Conservation (phyloP, 2,329 filamentous ascomycete species). For the Madurella mycetomatis region DNA sequence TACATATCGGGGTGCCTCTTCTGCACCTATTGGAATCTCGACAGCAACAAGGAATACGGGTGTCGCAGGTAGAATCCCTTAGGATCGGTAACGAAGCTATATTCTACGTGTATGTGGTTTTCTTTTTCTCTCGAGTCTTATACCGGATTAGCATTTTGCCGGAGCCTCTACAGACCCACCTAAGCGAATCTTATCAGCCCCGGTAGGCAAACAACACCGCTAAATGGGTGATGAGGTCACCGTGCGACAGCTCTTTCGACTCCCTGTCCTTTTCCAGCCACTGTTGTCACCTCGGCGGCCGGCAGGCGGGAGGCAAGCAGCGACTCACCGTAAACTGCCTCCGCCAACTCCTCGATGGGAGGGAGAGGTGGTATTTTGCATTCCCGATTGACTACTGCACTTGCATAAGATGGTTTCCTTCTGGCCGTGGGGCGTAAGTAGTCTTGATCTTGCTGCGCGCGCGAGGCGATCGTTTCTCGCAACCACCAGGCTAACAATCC, state of each 20-base stretch:
- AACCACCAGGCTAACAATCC: neutral
- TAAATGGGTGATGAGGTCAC: slow-evolving; percentile 25
- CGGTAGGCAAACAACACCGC: slow-evolving; percentile 1
- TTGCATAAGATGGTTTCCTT: slow-evolving; percentile 29
- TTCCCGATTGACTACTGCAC: neutral
- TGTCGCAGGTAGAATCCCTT: no score
- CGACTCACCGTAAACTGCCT: neutral
- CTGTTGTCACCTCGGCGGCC: slow-evolving; percentile 3
- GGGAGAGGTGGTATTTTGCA: neutral
- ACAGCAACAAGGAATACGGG: no score
- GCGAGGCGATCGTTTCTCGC: neutral
- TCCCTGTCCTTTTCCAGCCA: slow-evolving; percentile 1
- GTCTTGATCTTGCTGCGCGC: neutral
- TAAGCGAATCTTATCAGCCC: neutral
- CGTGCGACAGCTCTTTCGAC: slow-evolving; percentile 12
- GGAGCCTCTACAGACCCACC: neutral
- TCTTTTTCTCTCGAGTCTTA: no score
- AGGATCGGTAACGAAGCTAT: no score
- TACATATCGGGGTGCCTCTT: no score
- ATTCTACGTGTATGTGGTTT: no score
- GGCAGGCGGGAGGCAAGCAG: slow-evolving; percentile 1
- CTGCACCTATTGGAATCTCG: no score
- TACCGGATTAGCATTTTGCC: no score
- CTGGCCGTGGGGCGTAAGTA: slow-evolving; percentile 63
- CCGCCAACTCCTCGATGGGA: neutral